These are phyloP conservation scores for Delonix regia DNA, from an alignment of 306 rosid species.

Conservation along the genomic window DNA sequence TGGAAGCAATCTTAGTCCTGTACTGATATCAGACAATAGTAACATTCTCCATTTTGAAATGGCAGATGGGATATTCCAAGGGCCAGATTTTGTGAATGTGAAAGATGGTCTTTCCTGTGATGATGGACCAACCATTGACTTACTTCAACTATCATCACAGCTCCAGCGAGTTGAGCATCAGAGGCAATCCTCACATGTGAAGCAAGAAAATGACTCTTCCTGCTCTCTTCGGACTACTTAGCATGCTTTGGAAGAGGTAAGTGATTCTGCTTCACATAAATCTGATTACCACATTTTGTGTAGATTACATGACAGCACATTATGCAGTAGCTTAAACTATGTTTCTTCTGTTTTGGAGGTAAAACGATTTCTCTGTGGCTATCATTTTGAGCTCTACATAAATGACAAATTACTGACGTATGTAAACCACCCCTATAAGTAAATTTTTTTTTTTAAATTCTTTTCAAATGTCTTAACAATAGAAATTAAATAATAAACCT, in stretches of 20 bases:
- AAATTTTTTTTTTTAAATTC: neutral
- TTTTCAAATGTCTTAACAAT: neutral
- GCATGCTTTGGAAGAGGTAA: slow-evolving; percentile 45
- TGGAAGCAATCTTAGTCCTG: slow-evolving; percentile 55
- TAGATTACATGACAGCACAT: neutral
- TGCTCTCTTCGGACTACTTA: slow-evolving; percentile 63
- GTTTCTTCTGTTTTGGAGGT: slow-evolving; percentile 10
- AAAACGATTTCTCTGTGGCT: slow-evolving; percentile 1
- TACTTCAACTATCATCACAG: slow-evolving; percentile 85
- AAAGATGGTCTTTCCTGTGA: slow-evolving; percentile 52
- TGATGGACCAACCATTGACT: slow-evolving; percentile 69
- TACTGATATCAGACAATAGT: slow-evolving; percentile 50
- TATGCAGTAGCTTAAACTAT: slow-evolving; percentile 13
- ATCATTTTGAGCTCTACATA: neutral
- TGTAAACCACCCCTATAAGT: neutral
- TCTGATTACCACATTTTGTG: neutral
- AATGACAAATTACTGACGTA: neutral
- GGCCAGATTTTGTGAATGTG: slow-evolving; percentile 48
- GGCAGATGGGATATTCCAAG: slow-evolving; percentile 60
- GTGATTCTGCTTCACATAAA: slow-evolving; percentile 1
- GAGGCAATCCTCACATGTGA: slow-evolving; percentile 61
- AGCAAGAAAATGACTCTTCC: slow-evolving; percentile 62
- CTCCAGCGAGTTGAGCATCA: slow-evolving; percentile 85
- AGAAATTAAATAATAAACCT: neutral
- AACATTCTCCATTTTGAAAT: slow-evolving; percentile 59